Evolutionary conservation across 768 basidiomycete genomes (phyloP), one percentile per base, ranked within the genome.

Genomic region (Paxillus rubicundulus): DNA sequence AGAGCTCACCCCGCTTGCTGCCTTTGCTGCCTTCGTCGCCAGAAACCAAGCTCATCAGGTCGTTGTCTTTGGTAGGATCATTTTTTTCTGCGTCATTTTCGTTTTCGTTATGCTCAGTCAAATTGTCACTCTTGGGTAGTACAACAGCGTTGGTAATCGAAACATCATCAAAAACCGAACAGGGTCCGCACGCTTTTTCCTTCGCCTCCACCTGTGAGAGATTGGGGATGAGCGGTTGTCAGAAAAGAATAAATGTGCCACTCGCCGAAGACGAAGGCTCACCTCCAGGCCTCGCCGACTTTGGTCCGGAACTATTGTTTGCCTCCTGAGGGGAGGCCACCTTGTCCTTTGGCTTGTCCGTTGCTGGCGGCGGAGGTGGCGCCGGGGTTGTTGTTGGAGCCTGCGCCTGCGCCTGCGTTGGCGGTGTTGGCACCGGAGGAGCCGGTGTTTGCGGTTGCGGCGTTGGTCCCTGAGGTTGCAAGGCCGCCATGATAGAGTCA

Each of bases 111-210:
- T 57, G 57, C 40, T 18, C 21, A 56, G 47, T 57, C 52, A 64
- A 54, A 67, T 65, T 46, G 44, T 49, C 52, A 67, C 43, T 67
- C 53, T 56, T 58, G 9, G 60, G 55, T 14, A 51, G 33, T 68
- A 68, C 66, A 69, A 67, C 62, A 67, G 44, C 52, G 36, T 58
- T 47, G 45, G n/a, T 53, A 65, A 47, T 53, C 47, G 39, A 50
- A 49, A 45, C 56, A 62, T 56, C 53, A 60, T 17, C 12, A 52
- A 47, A 53, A 45, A 36, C 27, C 53, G 21, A 16, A 3, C 16
- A 50, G 12, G 6, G 9, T 3, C 16, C 48, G 24, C 1, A 32
- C 1, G 28, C 20, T 41, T 17, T 16, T 24, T 43, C 55, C 59
- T 50, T 40, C 45, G 30, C 12, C 16, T 16, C 49, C 48, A 8